Evolutionary conservation across 2,329 filamentous ascomycete genomes (phyloP).

Genomic region (Cercospora berteroae): DNA sequence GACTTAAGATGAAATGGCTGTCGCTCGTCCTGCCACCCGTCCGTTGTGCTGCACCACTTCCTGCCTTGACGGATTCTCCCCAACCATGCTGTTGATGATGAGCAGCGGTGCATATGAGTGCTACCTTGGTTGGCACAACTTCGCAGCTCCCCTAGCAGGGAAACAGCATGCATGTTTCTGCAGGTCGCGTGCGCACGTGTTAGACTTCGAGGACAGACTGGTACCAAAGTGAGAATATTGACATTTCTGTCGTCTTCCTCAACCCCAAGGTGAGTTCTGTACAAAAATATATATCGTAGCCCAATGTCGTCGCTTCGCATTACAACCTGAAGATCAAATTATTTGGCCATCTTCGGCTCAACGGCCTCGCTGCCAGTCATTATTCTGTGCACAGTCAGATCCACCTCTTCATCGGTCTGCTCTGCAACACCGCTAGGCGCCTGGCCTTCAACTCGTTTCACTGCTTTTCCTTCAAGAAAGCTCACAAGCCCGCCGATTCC

Average conservation of each 20-base stretch:
- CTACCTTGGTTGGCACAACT: neutral
- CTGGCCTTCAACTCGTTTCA: constrained; percentile 73
- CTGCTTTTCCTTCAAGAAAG: constrained; percentile 65
- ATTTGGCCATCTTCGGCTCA: neutral
- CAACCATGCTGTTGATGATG: neutral
- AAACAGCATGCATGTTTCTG: neutral
- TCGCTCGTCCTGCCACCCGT: neutral
- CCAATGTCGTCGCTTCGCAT: neutral
- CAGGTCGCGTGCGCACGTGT: neutral
- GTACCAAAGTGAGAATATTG: neutral
- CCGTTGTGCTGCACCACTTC: neutral
- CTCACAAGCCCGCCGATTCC: constrained; percentile 67
- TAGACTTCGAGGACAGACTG: neutral
- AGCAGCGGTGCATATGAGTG: neutral
- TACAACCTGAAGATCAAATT: neutral
- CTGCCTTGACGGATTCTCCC: neutral
- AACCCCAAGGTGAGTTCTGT: neutral
- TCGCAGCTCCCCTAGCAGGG: neutral
- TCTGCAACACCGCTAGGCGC: constrained; percentile 6
- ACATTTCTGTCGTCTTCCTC: neutral
- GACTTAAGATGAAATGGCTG: neutral
- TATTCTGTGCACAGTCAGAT: constrained; percentile 10
- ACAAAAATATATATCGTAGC: neutral
- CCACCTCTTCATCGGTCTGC: neutral
- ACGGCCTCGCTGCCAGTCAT: neutral